A percentile compares a stretch with the other conserved stretches of the same genome.
These are phyloP conservation scores for Rhodamnia argentea DNA, from an alignment of 345 rosid species.

Conservation along the genomic window DNA sequence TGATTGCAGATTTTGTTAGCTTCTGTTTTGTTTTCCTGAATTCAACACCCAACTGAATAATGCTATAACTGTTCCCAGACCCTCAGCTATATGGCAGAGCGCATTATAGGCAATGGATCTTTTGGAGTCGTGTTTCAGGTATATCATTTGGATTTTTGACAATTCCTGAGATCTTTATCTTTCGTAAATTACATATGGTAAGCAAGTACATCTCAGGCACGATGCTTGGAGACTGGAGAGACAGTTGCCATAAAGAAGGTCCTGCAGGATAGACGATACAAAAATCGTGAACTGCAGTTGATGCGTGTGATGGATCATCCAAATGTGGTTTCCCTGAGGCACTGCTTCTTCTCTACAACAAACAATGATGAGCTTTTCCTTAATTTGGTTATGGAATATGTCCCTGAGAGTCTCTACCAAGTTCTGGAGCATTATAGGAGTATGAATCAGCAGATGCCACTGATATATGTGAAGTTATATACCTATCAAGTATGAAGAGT, in stretches of 20 bases:
- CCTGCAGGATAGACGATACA: constrained; percentile 67
- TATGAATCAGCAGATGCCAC: constrained; percentile 67
- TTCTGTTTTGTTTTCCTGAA: not conserved
- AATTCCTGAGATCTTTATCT: not conserved
- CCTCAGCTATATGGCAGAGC: constrained; percentile 85
- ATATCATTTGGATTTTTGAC: not conserved
- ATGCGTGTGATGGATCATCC: constrained; percentile 86
- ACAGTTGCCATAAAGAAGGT: constrained; percentile 84
- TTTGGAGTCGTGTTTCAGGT: constrained; percentile 87
- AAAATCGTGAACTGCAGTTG: constrained; percentile 67
- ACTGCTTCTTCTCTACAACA: constrained; percentile 83
- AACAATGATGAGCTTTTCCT: constrained; percentile 60
- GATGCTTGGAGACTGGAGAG: constrained; percentile 85
- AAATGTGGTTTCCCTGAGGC: constrained; percentile 69
- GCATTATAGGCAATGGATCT: constrained; percentile 73
- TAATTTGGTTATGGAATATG: constrained; percentile 82
- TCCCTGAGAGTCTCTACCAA: constrained; percentile 60
- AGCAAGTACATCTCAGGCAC: constrained; percentile 32
- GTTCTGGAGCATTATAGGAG: constrained; percentile 57
- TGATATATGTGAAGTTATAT: constrained; percentile 68
- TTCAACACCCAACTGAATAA: not conserved
- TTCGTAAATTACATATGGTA: not conserved
- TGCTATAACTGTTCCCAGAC: constrained; percentile 28
- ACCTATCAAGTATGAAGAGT: constrained; percentile 52
- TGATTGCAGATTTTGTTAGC: not conserved